Conservation (phyloP, 805 yeast species). For the Tetrapisispora iriomotensis region DNA sequence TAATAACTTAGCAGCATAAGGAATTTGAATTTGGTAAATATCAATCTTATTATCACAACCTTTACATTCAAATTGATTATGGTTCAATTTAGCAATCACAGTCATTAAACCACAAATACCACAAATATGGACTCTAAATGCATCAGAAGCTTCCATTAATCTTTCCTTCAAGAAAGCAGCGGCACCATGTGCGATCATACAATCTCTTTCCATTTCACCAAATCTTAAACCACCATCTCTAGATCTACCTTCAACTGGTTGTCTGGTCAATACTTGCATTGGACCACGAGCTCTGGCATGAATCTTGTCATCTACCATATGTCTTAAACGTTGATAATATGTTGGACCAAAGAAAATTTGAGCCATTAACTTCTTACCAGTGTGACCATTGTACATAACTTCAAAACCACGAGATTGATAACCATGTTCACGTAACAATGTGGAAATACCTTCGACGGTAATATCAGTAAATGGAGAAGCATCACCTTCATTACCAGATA, state of each 20-base stretch:
- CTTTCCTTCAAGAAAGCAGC: slow-evolving; percentile 97
- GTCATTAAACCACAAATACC: slow-evolving; percentile 98
- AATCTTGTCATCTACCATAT: slow-evolving; percentile 98
- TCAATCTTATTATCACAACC: slow-evolving; percentile 98
- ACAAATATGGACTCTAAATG: slow-evolving; percentile 95
- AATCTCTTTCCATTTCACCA: slow-evolving; percentile 99
- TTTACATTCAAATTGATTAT: slow-evolving; percentile 96
- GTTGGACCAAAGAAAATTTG: slow-evolving; percentile 99
- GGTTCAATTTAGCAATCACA: slow-evolving; percentile 93
- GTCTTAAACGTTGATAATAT: slow-evolving; percentile 95
- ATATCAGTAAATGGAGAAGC: slow-evolving; percentile 98
- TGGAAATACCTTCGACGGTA: slow-evolving; percentile 94
- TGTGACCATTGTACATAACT: slow-evolving; percentile 97
- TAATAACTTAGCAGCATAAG: slow-evolving; percentile 94
- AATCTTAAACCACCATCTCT: slow-evolving; percentile 98
- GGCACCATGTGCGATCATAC: slow-evolving; percentile 99
- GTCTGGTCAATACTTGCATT: slow-evolving; percentile 93
- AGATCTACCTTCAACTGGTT: slow-evolving; percentile 98
- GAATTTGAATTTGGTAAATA: slow-evolving; percentile 94
- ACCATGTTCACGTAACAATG: slow-evolving; percentile 85
- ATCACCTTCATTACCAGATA: slow-evolving; percentile 96
- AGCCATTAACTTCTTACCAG: slow-evolving; percentile 96
- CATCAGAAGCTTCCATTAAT: slow-evolving; percentile 98
- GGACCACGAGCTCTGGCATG: slow-evolving; percentile 99
- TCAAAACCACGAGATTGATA: slow-evolving; percentile 98